phyloP scores from a whole-genome alignment of 1,139 yeast species.

The Suhomyces bokatorum region DNA sequence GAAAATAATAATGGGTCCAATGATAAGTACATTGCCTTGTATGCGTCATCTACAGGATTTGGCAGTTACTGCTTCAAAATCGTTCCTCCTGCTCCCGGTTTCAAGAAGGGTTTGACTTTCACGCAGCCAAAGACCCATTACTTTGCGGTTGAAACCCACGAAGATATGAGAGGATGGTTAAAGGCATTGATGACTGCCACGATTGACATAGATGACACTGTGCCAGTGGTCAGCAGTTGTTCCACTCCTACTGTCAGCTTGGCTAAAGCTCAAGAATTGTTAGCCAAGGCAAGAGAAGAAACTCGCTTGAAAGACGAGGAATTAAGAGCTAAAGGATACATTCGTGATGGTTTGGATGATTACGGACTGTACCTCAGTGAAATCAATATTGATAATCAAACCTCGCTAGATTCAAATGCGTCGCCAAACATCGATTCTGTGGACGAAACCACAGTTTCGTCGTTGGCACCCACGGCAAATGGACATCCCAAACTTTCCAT shows the following conservation, averaged over 20 bases:
- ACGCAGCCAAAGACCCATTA: constrained; percentile 95
- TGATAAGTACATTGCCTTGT: constrained; percentile 78
- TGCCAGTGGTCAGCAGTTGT: constrained; percentile 93
- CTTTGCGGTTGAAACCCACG: constrained; percentile 89
- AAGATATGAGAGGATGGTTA: constrained; percentile 95
- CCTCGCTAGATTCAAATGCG: constrained; percentile 17
- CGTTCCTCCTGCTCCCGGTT: constrained; percentile 98
- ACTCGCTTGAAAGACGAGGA: constrained; percentile 63
- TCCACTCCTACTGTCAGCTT: constrained; percentile 91
- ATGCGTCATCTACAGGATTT: constrained; percentile 91
- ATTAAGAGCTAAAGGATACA: constrained; percentile 39
- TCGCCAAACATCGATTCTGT: constrained; percentile 34
- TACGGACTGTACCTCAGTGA: constrained; percentile 25
- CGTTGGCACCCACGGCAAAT: constrained; percentile 15
- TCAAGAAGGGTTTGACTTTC: constrained; percentile 89
- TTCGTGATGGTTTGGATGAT: constrained; percentile 30
- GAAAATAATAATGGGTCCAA: constrained; percentile 61
- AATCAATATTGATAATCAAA: constrained; percentile 17
- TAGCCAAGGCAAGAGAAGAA: constrained; percentile 79
- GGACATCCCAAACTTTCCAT: constrained; percentile 33
- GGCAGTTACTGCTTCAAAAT: constrained; percentile 91
- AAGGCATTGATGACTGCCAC: constrained; percentile 94
- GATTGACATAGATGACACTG: constrained; percentile 89
- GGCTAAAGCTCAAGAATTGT: constrained; percentile 79
- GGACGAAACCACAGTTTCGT: constrained; percentile 33